Percentiles rank a stretch among this genome's conserved stretches.
phyloP scores from a whole-genome alignment of 345 rosid genomes.

The Noccaea caerulescens region DNA sequence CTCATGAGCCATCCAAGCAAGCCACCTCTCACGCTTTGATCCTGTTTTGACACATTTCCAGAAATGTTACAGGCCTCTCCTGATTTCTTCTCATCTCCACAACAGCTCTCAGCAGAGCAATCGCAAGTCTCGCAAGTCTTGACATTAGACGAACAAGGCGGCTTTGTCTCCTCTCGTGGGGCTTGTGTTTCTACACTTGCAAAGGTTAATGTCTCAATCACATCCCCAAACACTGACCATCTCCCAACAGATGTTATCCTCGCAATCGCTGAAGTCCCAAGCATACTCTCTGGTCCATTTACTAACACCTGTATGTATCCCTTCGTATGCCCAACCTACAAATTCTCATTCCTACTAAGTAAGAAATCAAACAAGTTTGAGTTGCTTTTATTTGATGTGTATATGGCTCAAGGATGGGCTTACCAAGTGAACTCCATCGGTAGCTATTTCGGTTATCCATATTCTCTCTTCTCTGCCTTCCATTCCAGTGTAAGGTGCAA shows the following conservation, averaged over 20 bases:
- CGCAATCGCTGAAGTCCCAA: slow-evolving; percentile 74
- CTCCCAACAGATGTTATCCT: slow-evolving; percentile 92
- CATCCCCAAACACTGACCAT: slow-evolving; percentile 93
- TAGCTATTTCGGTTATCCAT: slow-evolving; percentile 91
- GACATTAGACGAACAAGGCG: slow-evolving; percentile 41
- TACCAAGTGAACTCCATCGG: slow-evolving; percentile 90
- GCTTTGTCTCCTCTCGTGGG: slow-evolving; percentile 31
- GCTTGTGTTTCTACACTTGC: slow-evolving; percentile 31
- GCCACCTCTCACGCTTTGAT: slow-evolving; percentile 36
- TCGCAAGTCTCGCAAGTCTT: slow-evolving; percentile 47
- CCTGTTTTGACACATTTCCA: slow-evolving; percentile 17
- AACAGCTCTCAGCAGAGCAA: slow-evolving; percentile 61
- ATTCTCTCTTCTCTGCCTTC: slow-evolving; percentile 85
- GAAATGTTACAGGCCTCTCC: slow-evolving; percentile 40
- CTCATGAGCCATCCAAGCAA: slow-evolving; percentile 60
- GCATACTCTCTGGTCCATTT: slow-evolving; percentile 65
- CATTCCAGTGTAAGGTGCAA: slow-evolving; percentile 81
- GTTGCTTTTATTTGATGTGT: slow-evolving; percentile 6
- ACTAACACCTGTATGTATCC: slow-evolving; percentile 85
- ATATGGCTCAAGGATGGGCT: slow-evolving; percentile 25
- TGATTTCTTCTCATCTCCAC: slow-evolving; percentile 48
- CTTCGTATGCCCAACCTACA: slow-evolving; percentile 94
- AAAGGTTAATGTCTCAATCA: slow-evolving; percentile 58
- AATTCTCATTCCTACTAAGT: neutral
- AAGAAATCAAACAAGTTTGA: neutral